phyloP scores from a whole-genome alignment of 2,329 filamentous ascomycete genomes.

The Periconia macrospinosa region DNA sequence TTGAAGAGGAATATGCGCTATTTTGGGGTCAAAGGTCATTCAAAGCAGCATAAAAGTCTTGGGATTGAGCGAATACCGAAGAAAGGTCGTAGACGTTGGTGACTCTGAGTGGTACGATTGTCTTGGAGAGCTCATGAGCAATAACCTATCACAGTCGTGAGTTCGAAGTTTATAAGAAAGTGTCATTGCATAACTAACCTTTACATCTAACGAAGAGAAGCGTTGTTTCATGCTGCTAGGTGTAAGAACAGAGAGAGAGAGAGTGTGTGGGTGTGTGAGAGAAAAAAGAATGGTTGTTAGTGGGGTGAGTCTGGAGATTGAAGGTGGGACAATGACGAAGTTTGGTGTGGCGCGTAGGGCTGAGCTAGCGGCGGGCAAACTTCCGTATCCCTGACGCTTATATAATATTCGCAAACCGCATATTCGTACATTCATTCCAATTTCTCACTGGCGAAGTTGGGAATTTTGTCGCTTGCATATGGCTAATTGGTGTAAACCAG shows the following conservation, averaged over 20 bases:
- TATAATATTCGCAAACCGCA: constrained; percentile 4
- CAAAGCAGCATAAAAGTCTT: neutral
- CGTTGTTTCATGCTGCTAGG: constrained; percentile 68
- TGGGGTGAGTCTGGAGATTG: constrained; percentile 19
- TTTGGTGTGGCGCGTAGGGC: constrained; percentile 22
- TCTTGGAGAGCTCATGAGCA: constrained; percentile 83
- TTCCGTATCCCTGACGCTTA: constrained; percentile 10
- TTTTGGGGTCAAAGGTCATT: neutral
- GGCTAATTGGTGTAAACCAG: neutral
- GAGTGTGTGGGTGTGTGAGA: neutral
- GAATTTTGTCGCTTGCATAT: neutral
- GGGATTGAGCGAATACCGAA: constrained; percentile 55
- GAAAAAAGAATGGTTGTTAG: constrained; percentile 11
- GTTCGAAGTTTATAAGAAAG: neutral
- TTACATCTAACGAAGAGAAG: constrained; percentile 78
- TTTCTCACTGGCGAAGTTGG: neutral
- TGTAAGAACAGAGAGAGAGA: neutral
- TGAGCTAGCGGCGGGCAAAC: constrained; percentile 14
- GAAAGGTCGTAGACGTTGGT: constrained; percentile 96
- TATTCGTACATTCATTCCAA: neutral
- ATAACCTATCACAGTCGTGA: constrained; percentile 67
- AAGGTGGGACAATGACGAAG: constrained; percentile 34
- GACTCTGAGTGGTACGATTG: constrained; percentile 76
- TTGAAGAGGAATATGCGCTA: constrained; percentile 91
- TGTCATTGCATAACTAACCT: constrained; percentile 47